Evolutionary conservation across 768 basidiomycete genomes (phyloP), one percentile per base, ranked within the genome.

Genomic region (Neoboletus subvelutipes): DNA sequence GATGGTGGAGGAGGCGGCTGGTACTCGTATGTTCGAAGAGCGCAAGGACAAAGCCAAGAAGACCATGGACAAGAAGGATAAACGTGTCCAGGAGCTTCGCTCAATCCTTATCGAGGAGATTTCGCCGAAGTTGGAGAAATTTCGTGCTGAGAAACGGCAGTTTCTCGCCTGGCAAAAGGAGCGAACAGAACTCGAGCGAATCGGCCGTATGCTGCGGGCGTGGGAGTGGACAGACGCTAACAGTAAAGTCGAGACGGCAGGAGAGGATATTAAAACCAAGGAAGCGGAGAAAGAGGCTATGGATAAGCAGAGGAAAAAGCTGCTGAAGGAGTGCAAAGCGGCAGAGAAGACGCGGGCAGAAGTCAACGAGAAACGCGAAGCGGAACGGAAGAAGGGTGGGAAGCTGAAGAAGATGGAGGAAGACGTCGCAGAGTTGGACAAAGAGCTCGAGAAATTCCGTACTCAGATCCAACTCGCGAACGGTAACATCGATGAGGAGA

Each of bases 1-100:
- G 1, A 96, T 99, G 91, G 92, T 98, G 3, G 97, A 98, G 72
- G 97, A 99, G 71, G 97, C 97, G 0, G 93, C 95, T 0, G 97
- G 97, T 7, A 99, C 97, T 29, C 87, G 94, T 28, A 98, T 98
- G 97, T 99, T 98, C 66, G 97, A 99, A 71, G 96, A 98, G 52
- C 85, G 92, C 18, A 99, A 98, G 69, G 94, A 97, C 70, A 97
- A 97, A 71, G 95, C 96, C 8, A 83, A 88, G 67, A 93, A 90
- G 73, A 97, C 92, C 0, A 99, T 99, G 89, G 81, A 81, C 26
- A 98, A 96, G 81, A 98, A 98, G 76, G 93, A 98, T 62, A 98
- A 96, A 74, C 87, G 90, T 58, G 89, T 98, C 15, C 86, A 91
- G 55, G 95, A 98, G 73, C 86, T 97, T 67, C 87, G 82, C 17